A percentile compares a stretch with the other conserved stretches of the same genome.
Conservation (phyloP, 495 filamentous ascomycete genomes). For the Hypoxylon lienhwacheense region DNA sequence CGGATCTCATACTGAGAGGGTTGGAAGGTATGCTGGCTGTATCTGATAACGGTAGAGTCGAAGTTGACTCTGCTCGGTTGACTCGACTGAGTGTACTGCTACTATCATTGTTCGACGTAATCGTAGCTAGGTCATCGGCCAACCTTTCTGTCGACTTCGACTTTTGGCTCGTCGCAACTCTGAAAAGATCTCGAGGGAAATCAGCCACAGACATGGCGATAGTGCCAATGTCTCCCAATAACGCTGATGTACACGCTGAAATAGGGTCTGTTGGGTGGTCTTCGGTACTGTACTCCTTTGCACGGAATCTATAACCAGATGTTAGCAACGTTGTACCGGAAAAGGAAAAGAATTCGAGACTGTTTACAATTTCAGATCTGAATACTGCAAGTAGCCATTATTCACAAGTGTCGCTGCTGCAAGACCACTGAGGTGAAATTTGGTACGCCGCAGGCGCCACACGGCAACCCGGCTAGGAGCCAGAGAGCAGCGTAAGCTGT, state of each 20-base stretch:
- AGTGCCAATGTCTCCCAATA: constrained; percentile 72
- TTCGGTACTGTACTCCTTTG: constrained; percentile 70
- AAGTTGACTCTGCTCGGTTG: constrained; percentile 8
- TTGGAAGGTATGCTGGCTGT: constrained; percentile 3
- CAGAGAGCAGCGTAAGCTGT: constrained; percentile 63
- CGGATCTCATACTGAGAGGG: constrained; percentile 10
- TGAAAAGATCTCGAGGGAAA: constrained; percentile 74
- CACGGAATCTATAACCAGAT: constrained; percentile 55
- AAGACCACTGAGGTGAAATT: constrained; percentile 66
- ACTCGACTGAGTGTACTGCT: constrained; percentile 13
- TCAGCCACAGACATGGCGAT: constrained; percentile 83
- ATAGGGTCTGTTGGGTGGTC: constrained; percentile 73
- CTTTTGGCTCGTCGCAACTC: constrained; percentile 41
- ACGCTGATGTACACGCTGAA: constrained; percentile 68
- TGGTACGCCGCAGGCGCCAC: constrained; percentile 67
- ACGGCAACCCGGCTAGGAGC: constrained; percentile 66
- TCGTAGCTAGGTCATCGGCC: constrained; percentile 10
- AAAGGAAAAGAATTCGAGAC: neutral
- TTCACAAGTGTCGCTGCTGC: constrained; percentile 67
- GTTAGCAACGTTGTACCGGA: constrained; percentile 25
- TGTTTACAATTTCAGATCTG: constrained; percentile 68
- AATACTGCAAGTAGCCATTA: constrained; percentile 61
- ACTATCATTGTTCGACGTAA: constrained; percentile 32
- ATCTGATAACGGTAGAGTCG: constrained; percentile 17
- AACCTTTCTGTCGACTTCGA: constrained; percentile 23